Conservation (phyloP, 106 monocot genomes). For the Acorus calamus region DNA sequence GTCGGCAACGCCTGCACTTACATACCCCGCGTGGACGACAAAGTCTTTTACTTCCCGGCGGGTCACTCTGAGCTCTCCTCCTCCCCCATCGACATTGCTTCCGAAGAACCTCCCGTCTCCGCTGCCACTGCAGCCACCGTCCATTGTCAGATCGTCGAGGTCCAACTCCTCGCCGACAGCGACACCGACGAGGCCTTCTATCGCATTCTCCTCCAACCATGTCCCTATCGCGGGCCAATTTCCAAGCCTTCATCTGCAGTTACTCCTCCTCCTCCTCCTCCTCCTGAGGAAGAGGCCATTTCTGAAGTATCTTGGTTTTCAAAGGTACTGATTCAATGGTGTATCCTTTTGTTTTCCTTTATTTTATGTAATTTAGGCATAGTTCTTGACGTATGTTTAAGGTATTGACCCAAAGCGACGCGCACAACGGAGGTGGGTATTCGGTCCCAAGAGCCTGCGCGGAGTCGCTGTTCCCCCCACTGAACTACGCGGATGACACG, state of each 20-base stretch:
- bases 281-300: neutral
- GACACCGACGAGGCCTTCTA: constrained; percentile 34
- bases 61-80: constrained; percentile 42
- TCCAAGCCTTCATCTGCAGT: too few relatives aligned
- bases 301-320: neutral
- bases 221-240: neutral
- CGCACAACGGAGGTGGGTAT: constrained; percentile 74
- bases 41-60: constrained; percentile 45
- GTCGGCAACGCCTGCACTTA: constrained; percentile 6
- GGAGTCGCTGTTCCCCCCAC: constrained; percentile 42
- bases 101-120: neutral
- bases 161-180: constrained; percentile 24
- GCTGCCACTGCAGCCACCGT: neutral
- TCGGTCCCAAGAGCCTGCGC: constrained; percentile 67
- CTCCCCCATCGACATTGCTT: constrained; percentile 8
- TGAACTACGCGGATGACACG: constrained; percentile 23
- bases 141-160: constrained; percentile 21
- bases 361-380: too few relatives aligned
- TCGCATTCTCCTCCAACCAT: constrained; percentile 17
- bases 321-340: too few relatives aligned
- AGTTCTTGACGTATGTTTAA: constrained; percentile 5
- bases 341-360: too few relatives aligned
- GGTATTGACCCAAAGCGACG: constrained; percentile 62
- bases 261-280: too few relatives aligned
- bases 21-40: constrained; percentile 26